Percentiles rank a stretch among this genome's conserved stretches.
Evolutionary conservation across 2,329 filamentous ascomycete genomes (phyloP).

Genomic region (Clonostachys chloroleuca): DNA sequence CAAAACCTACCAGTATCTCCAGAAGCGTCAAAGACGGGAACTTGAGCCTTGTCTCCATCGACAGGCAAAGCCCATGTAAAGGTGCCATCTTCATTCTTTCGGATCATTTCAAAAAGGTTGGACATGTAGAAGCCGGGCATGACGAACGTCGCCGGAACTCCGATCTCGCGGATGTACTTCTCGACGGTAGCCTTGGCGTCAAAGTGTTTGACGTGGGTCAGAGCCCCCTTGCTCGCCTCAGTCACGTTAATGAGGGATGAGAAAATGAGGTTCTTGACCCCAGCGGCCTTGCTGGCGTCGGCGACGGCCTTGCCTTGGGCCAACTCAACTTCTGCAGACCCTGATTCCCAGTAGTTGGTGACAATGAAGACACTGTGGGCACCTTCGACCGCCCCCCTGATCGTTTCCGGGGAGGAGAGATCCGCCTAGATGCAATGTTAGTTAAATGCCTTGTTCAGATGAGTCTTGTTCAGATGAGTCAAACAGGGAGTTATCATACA

Average conservation of each 20-base stretch:
- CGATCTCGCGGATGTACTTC: constrained; percentile 45
- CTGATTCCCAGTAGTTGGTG: constrained; percentile 30
- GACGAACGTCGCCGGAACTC: constrained; percentile 46
- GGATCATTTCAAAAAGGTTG: constrained; percentile 27
- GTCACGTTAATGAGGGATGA: constrained; percentile 35
- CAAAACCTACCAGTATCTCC: constrained; percentile 34
- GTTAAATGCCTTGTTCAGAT: constrained; percentile 1
- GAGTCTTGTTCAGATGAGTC: background rate
- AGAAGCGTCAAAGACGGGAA: constrained; percentile 29
- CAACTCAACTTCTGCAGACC: constrained; percentile 25
- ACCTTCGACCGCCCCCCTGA: constrained; percentile 28
- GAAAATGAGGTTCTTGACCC: constrained; percentile 40
- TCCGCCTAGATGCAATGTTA: constrained; percentile 23
- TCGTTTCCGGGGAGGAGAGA: constrained; percentile 26
- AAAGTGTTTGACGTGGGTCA: constrained; percentile 40
- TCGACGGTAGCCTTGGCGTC: constrained; percentile 54
- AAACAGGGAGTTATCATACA: constrained; percentile 11
- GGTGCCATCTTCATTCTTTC: constrained; percentile 19
- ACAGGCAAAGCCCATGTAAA: constrained; percentile 19
- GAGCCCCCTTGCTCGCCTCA: constrained; percentile 25
- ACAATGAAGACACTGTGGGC: constrained; percentile 37
- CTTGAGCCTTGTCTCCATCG: constrained; percentile 17
- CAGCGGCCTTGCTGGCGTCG: constrained; percentile 35
- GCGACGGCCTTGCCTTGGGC: constrained; percentile 39
- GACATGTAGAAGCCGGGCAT: constrained; percentile 50